Conservation (phyloP, 2,329 filamentous ascomycete genomes). For the Aspergillus sp. region DNA sequence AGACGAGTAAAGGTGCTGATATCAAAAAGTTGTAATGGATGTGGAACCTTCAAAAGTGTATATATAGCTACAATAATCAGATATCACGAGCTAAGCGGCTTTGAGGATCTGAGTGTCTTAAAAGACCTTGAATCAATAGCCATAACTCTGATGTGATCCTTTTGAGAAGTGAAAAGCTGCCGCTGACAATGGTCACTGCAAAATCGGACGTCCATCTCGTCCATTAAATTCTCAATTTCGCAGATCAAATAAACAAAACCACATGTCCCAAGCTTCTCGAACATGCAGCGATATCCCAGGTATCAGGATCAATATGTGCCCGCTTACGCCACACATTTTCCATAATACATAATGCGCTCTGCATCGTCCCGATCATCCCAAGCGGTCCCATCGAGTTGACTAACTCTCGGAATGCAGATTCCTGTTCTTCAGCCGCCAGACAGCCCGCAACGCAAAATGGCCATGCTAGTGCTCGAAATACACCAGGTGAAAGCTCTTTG, state of each 20-base stretch:
- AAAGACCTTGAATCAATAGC: too few species aligned
- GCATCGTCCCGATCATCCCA: conserved; percentile 26
- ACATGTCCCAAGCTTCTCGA: not conserved
- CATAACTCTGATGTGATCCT: too few species aligned
- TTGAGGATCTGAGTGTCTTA: too few species aligned
- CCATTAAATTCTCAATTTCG: too few species aligned
- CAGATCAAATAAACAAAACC: not conserved
- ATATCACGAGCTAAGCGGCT: too few species aligned
- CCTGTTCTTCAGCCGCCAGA: conserved; percentile 16
- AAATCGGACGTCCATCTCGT: too few species aligned
- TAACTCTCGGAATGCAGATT: conserved; percentile 20
- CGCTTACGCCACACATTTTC: conserved; percentile 32
- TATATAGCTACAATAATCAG: too few species aligned
- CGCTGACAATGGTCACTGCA: too few species aligned
- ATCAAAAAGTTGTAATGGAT: too few species aligned
- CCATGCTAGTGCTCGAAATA: conserved; percentile 32
- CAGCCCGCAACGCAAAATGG: conserved; percentile 35
- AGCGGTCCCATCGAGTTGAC: conserved; percentile 21
- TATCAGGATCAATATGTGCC: not conserved
- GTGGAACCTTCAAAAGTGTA: too few species aligned
- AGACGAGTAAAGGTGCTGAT: not conserved
- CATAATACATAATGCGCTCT: conserved; percentile 36
- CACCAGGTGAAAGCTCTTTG: conserved; percentile 13
- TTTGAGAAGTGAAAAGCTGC: too few species aligned
- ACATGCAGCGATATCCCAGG: conserved; percentile 2